These are phyloP conservation scores for Thalia dealbata DNA, from an alignment of 176 grass and related monocot genomes.

Conservation along the genomic window DNA sequence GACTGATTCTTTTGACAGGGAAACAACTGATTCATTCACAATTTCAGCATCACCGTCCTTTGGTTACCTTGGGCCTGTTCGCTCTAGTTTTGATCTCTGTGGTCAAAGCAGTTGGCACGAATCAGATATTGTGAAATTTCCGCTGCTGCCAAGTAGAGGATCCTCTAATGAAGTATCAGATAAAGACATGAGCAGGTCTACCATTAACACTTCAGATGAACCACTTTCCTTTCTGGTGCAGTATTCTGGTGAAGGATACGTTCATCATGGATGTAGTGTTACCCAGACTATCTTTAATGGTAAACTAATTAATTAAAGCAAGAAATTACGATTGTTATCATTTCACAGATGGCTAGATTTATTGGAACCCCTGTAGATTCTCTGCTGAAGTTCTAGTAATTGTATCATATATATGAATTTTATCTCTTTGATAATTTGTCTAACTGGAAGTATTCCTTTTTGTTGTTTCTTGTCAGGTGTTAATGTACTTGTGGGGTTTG, in stretches of 20 bases:
- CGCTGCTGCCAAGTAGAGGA: constrained; percentile 47
- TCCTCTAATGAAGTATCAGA: constrained; percentile 32
- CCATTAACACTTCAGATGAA: constrained; percentile 33
- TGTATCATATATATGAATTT: neutral
- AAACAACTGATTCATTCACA: constrained; percentile 85
- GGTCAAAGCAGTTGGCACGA: constrained; percentile 29
- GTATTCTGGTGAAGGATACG: constrained; percentile 44
- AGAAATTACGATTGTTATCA: neutral
- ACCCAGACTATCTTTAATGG: constrained; percentile 94
- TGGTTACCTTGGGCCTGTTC: constrained; percentile 53
- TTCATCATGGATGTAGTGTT: constrained; percentile 61
- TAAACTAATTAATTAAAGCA: constrained; percentile 2
- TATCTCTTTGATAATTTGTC: neutral
- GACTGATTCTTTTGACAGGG: constrained; percentile 32
- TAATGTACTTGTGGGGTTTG: constrained; percentile 79
- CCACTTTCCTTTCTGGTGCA: constrained; percentile 39
- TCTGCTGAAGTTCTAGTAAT: neutral
- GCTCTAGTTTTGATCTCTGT: constrained; percentile 21
- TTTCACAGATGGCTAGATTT: neutral
- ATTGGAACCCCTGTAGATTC: neutral
- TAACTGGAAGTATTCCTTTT: neutral
- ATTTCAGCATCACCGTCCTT: constrained; percentile 82
- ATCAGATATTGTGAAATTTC: constrained; percentile 59
- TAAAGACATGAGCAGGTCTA: constrained; percentile 23
- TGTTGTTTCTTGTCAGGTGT: constrained; percentile 29